phyloP scores from a whole-genome alignment of 2,329 filamentous ascomycete species.

The Talaromyces rugulosus region DNA sequence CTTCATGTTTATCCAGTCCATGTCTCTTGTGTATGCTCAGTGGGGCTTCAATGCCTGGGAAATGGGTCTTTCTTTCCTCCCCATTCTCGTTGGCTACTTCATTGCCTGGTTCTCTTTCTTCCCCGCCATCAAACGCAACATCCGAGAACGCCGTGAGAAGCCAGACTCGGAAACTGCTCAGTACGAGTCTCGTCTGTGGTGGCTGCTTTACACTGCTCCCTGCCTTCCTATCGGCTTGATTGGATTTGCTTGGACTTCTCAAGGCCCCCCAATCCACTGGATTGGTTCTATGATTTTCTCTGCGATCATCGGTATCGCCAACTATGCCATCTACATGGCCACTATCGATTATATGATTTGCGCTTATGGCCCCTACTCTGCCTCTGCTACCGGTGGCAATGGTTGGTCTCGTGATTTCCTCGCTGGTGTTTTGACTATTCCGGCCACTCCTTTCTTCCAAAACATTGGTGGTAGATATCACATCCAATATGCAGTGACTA shows the following conservation, averaged over 20 bases:
- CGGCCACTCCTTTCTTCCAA: constrained; percentile 49
- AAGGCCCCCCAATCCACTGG: constrained; percentile 57
- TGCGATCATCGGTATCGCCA: constrained; percentile 59
- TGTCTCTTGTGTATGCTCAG: constrained; percentile 55
- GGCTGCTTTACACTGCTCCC: constrained; percentile 57
- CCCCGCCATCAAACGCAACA: constrained; percentile 50
- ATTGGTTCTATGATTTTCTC: constrained; percentile 59
- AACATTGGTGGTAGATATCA: constrained; percentile 54
- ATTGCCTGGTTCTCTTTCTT: constrained; percentile 57
- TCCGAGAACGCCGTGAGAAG: constrained; percentile 42
- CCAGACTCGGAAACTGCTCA: constrained; percentile 54
- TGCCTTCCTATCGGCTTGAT: constrained; percentile 58
- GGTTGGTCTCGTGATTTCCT: constrained; percentile 63
- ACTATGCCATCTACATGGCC: constrained; percentile 61
- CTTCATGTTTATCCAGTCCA: constrained; percentile 64
- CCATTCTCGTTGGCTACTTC: constrained; percentile 56
- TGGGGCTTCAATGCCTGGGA: constrained; percentile 53
- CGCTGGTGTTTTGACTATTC: constrained; percentile 60
- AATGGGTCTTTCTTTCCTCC: constrained; percentile 52
- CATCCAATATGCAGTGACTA: constrained; percentile 59
- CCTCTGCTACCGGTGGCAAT: constrained; percentile 64
- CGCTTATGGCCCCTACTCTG: constrained; percentile 62
- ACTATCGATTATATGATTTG: constrained; percentile 67
- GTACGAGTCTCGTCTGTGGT: constrained; percentile 61
- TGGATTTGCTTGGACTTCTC: constrained; percentile 58